These are phyloP conservation scores for Conidiobolus incongruus DNA, from an alignment of 371 early-diverging fungal genomes.

Conservation along the genomic window DNA sequence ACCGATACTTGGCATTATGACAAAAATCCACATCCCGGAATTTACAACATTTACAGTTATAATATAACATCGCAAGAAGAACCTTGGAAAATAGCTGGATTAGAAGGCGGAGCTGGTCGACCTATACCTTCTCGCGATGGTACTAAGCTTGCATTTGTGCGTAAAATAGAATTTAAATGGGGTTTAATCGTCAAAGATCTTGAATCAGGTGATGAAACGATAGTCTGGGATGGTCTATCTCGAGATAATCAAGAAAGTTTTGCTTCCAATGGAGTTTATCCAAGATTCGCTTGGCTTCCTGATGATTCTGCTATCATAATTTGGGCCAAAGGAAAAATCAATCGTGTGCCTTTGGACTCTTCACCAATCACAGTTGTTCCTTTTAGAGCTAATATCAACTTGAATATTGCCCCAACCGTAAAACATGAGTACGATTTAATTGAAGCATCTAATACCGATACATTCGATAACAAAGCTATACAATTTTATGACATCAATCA, in stretches of 20 bases:
- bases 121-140: not conserved
- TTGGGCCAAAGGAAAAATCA: not conserved
- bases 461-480: not conserved
- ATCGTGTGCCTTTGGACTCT: not conserved
- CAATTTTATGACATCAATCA: not conserved
- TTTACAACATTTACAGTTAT: not conserved
- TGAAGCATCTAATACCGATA: not conserved
- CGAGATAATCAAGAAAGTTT: not conserved
- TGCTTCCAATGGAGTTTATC: not conserved
- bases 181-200: not conserved
- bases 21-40: not conserved
- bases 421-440: not conserved
- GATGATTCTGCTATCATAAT: not conserved
- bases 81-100: not conserved
- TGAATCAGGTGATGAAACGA: not conserved
- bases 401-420: not conserved
- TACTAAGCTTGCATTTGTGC: too few species aligned
- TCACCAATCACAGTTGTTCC: not conserved
- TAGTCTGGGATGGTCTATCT: not conserved
- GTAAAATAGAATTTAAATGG: not conserved
- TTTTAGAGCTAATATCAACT: not conserved
- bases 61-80: not conserved
- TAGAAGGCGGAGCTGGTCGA: not conserved
- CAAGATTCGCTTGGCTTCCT: not conserved
- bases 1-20: not conserved